These are phyloP conservation scores for Apiospora aurea DNA, from an alignment of 2,329 filamentous ascomycete species.

Conservation along the genomic window DNA sequence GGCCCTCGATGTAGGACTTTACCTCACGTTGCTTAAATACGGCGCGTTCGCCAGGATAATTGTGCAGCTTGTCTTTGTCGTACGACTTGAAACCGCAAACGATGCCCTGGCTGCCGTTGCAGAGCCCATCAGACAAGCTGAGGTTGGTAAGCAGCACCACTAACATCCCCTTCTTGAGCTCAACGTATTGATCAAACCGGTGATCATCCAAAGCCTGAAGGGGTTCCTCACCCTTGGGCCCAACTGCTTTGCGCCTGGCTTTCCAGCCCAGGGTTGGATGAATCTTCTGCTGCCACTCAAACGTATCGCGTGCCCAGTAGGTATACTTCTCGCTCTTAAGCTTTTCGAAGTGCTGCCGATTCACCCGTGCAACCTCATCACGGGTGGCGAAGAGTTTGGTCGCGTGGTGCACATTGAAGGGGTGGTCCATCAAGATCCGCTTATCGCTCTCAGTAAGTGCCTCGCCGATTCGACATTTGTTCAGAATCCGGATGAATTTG, in stretches of 20 bases:
- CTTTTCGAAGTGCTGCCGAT: conserved; percentile 43
- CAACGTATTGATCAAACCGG: conserved; percentile 50
- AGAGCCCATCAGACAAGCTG: conserved; percentile 48
- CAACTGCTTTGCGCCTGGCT: conserved; percentile 29
- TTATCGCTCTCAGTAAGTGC: conserved; percentile 46
- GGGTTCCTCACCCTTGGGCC: conserved; percentile 35
- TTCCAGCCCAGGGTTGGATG: conserved; percentile 41
- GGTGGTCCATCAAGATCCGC: conserved; percentile 53
- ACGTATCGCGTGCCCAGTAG: conserved; percentile 49
- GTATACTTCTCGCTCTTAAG: conserved; percentile 38
- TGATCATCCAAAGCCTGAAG: conserved; percentile 51
- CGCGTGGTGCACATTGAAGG: conserved; percentile 49
- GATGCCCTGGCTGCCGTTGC: conserved; percentile 56
- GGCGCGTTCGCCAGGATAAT: conserved; percentile 43
- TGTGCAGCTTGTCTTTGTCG: conserved; percentile 40
- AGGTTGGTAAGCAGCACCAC: conserved; percentile 62
- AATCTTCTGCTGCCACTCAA: conserved; percentile 41
- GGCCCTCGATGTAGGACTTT: conserved; percentile 45
- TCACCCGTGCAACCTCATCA: conserved; percentile 46
- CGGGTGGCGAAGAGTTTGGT: conserved; percentile 54
- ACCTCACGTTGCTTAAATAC: conserved; percentile 46
- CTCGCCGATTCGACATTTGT: conserved; percentile 59
- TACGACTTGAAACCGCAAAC: conserved; percentile 51
- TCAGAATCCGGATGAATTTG: conserved; percentile 60
- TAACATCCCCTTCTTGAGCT: conserved; percentile 58